A percentile compares a stretch with the other conserved stretches of the same genome.
These are phyloP conservation scores for Penicillium decumbens DNA, from an alignment of 2,329 filamentous ascomycete genomes.

Conservation along the genomic window DNA sequence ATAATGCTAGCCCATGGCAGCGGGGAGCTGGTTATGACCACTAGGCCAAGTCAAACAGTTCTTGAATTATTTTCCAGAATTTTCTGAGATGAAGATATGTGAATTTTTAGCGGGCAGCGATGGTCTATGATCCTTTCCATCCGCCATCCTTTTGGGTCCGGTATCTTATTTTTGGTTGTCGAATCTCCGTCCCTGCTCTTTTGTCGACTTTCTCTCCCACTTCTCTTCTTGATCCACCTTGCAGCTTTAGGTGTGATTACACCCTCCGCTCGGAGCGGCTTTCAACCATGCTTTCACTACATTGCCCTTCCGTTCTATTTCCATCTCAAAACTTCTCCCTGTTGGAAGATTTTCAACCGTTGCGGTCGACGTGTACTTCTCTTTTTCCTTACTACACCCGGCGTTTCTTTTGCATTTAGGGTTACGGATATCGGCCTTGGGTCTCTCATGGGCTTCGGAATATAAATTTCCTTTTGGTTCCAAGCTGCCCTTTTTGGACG, in stretches of 20 bases:
- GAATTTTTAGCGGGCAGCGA: constrained; percentile 27
- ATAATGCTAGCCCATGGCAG: constrained; percentile 61
- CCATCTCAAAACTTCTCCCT: constrained; percentile 1
- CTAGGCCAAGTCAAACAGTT: constrained; percentile 30
- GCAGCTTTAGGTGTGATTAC: neutral
- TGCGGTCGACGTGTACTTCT: constrained; percentile 10
- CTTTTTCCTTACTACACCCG: constrained; percentile 18
- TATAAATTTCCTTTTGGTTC: constrained; percentile 10
- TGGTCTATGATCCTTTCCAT: constrained; percentile 24
- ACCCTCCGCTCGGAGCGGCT: neutral
- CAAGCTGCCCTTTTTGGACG: neutral
- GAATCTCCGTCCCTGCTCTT: constrained; percentile 6
- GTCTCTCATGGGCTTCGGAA: constrained; percentile 21
- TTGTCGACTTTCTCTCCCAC: constrained; percentile 10
- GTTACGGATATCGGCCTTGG: constrained; percentile 31
- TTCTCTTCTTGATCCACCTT: constrained; percentile 20
- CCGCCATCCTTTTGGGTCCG: constrained; percentile 19
- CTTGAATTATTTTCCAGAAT: constrained; percentile 25
- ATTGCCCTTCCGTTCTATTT: constrained; percentile 11
- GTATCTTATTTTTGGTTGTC: constrained; percentile 18
- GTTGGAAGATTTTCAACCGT: neutral
- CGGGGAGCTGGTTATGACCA: constrained; percentile 62
- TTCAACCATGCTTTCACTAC: constrained; percentile 6
- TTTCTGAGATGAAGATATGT: constrained; percentile 39
- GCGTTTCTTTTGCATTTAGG: constrained; percentile 35